Evolutionary conservation across 169 alveolate genomes (phyloP), one percentile per base, ranked within the genome.

Genomic region (Eimeria brunetti): DNA sequence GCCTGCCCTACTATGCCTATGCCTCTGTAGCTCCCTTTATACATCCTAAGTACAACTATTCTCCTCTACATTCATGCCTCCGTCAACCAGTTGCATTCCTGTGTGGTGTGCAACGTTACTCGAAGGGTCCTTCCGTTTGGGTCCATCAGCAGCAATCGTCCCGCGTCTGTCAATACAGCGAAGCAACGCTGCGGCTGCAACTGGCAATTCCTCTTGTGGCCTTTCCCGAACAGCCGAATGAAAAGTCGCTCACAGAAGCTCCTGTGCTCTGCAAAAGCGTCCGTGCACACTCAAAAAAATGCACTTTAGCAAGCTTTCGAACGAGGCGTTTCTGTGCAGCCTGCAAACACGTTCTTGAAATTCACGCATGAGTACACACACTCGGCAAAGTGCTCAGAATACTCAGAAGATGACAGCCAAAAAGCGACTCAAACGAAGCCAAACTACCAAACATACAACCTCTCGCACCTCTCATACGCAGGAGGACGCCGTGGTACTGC

Each of bases 131-230:
- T 56, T 36, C 58, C 75, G 78, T n/a, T 71, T n/a, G 94, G 94
- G 49, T 89, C 94, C 46, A 89, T 22, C 27, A 89, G 89, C 53
- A 89, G 89, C 69, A 89, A 67, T 27, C 94, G 44, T 3, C 88
- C 78, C 46, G 56, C 27, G 20, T 89, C 94, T 24, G 94, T 73
- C 64, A 89, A 11, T 16, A 89, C 62, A 7, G 81, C 94, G 22
- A 89, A 60, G 78, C 94, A 89, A 49, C 88, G 94, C 89, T 89
- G 88, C 38, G 94, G 94, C 89, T 89, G 88, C 78, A 89, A 20
- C 81, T 85, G 92, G 92, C 92, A 85, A 16, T 85, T 85, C 75
- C 75, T 62, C 36, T 84, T 85, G 80, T 85, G 80, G 80, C 60
- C 56, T 8, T 71, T 46, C 81, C 92, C 92, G 4, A 56, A 85